Conservation (phyloP, 352 stramenopile genomes). For the Phytophthora brassicae region DNA sequence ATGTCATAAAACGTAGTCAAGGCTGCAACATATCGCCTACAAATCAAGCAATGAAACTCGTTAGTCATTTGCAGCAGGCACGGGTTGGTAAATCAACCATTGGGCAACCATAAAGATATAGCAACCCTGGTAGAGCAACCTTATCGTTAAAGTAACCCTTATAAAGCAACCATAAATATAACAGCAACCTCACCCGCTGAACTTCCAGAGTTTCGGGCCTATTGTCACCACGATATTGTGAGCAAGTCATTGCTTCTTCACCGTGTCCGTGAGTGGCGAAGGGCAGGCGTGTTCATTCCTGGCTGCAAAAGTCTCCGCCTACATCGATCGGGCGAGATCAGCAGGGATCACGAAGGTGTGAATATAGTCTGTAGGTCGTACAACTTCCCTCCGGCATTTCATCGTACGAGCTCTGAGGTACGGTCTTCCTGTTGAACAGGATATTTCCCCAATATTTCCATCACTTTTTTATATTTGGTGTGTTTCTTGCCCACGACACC, state of each 20-base stretch:
- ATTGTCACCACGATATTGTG: not conserved
- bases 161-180: conserved; percentile 4
- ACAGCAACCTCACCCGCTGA: conserved; percentile 8
- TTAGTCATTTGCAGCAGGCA: too few relatives aligned
- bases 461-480: conserved; percentile 8
- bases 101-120: too few relatives aligned
- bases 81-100: too few relatives aligned
- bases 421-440: conserved; percentile 11
- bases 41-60: not conserved
- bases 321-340: not conserved
- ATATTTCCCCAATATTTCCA: conserved; percentile 13
- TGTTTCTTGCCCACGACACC: not conserved
- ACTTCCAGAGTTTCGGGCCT: not conserved
- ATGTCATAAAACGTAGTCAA: conserved; percentile 1
- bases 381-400: conserved; percentile 6
- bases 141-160: not conserved
- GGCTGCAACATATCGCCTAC: not conserved
- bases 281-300: not conserved
- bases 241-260: conserved; percentile 1
- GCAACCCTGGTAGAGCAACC: too few relatives aligned
- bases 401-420: not conserved
- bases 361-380: conserved; percentile 2
- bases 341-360: conserved; percentile 11
- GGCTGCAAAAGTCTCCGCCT: not conserved
- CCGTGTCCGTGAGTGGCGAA: not conserved